phyloP scores from a whole-genome alignment of 371 early-diverging fungal genomes.

The Syncephalis plumigaleata region DNA sequence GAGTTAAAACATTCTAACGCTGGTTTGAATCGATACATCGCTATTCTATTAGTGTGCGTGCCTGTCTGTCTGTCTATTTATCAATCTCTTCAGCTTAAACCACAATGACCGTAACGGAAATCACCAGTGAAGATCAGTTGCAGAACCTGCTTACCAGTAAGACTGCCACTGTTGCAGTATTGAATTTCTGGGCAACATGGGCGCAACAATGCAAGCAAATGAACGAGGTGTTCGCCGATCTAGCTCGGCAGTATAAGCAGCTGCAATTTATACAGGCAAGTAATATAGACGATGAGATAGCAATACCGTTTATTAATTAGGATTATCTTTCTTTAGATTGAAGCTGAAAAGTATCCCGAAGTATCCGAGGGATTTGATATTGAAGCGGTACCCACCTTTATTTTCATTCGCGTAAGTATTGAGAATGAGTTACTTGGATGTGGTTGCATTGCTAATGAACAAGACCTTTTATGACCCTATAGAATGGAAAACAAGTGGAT shows the following conservation, averaged over 20 bases:
- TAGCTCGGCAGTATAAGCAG: conserved; percentile 58
- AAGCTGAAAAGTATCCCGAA: conserved; percentile 83
- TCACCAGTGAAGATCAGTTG: conserved; percentile 2
- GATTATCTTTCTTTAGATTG: conserved; percentile 28
- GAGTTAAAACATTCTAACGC: too few species aligned
- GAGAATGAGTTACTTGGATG: background rate
- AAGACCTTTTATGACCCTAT: background rate
- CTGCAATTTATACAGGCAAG: conserved; percentile 61
- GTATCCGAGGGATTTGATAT: conserved; percentile 76
- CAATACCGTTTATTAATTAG: background rate
- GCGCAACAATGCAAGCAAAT: conserved; percentile 79
- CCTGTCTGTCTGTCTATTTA: too few species aligned
- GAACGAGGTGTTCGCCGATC: conserved; percentile 74
- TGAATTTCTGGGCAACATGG: conserved; percentile 88
- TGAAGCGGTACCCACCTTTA: conserved; percentile 79
- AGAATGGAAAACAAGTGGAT: conserved; percentile 46
- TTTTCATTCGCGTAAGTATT: conserved; percentile 49
- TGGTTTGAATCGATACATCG: too few species aligned
- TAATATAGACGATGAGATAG: background rate
- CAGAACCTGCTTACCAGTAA: background rate
- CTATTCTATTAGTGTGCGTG: too few species aligned
- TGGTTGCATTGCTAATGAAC: background rate
- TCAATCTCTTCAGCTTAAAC: too few species aligned
- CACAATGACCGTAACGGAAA: background rate
- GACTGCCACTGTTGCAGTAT: conserved; percentile 16